phyloP scores from a whole-genome alignment of 805 yeast species.

The Babjeviella inositovora region DNA sequence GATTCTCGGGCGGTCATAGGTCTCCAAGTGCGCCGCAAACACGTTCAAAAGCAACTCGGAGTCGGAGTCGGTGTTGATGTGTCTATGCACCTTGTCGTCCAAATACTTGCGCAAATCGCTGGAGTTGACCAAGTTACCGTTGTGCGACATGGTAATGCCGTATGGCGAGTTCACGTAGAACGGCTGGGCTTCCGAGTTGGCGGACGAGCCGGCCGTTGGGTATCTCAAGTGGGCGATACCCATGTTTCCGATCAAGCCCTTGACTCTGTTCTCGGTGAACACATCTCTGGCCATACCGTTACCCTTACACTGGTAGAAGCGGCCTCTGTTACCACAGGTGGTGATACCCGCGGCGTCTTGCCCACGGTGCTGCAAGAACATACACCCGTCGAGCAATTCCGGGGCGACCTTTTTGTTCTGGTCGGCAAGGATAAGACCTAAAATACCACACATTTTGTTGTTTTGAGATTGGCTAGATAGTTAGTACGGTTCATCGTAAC shows the following conservation, averaged over 20 bases:
- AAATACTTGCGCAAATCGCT: slow-evolving; percentile 58
- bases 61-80: slow-evolving; percentile 93
- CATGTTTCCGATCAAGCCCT: slow-evolving; percentile 78
- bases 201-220: slow-evolving; percentile 94
- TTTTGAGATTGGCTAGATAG: too few species aligned
- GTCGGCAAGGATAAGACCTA: slow-evolving; percentile 77
- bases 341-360: slow-evolving; percentile 99
- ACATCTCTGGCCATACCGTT: slow-evolving; percentile 98
- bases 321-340: slow-evolving; percentile 86
- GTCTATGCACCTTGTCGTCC: slow-evolving; percentile 92
- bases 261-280: slow-evolving; percentile 70
- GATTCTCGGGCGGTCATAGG: slow-evolving; percentile 85
- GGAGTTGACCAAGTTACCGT: slow-evolving; percentile 90
- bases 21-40: slow-evolving; percentile 84
- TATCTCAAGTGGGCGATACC: slow-evolving; percentile 91
- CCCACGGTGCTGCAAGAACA: slow-evolving; percentile 91
- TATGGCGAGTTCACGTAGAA: slow-evolving; percentile 96
- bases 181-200: slow-evolving; percentile 97
- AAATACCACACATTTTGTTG: slow-evolving; percentile 79
- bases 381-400: slow-evolving; percentile 82
- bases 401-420: slow-evolving; percentile 63
- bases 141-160: slow-evolving; percentile 82
- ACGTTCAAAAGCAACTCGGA: slow-evolving; percentile 81
- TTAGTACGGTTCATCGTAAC: too few species aligned
- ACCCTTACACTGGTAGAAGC: slow-evolving; percentile 95